Evolutionary conservation across 2,329 filamentous ascomycete species (phyloP).

Genomic region (Aspergillus hortae): DNA sequence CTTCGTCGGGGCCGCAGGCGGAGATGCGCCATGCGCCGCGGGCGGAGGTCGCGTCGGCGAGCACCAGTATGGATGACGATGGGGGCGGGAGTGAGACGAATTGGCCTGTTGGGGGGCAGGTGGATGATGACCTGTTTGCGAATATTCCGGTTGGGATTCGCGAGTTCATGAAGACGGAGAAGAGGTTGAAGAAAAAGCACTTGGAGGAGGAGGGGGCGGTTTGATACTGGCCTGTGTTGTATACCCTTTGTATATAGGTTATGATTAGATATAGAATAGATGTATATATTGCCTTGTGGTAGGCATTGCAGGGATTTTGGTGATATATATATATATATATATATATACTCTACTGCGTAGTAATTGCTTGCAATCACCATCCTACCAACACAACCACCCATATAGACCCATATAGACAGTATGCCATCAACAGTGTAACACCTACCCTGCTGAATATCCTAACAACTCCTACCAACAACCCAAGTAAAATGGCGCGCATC

Average conservation of each 20-base stretch:
- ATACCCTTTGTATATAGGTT: neutral
- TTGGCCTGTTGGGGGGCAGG: constrained; percentile 50
- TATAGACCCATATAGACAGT: too few relatives aligned
- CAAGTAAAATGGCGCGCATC: too few relatives aligned
- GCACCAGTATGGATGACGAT: constrained; percentile 71
- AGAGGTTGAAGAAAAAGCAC: constrained; percentile 77
- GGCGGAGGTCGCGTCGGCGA: constrained; percentile 47
- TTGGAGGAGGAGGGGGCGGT: constrained; percentile 45
- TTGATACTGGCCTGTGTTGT: neutral
- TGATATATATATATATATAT: too few relatives aligned
- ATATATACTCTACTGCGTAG: too few relatives aligned
- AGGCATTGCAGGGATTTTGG: too few relatives aligned
- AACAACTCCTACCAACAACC: too few relatives aligned
- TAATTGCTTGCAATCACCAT: too few relatives aligned
- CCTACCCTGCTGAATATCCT: too few relatives aligned
- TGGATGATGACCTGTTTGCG: constrained; percentile 63
- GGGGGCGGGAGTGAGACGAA: constrained; percentile 70
- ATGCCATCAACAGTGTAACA: too few relatives aligned
- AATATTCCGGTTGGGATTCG: constrained; percentile 86
- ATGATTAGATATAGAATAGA: neutral
- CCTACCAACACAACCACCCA: too few relatives aligned
- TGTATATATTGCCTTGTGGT: too few relatives aligned
- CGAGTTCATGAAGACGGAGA: constrained; percentile 97
- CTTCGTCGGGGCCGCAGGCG: constrained; percentile 20
- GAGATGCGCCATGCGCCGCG: constrained; percentile 32